Evolutionary conservation across 208 protist species (phyloP).

Genomic region (Zelonia costaricensis): DNA sequence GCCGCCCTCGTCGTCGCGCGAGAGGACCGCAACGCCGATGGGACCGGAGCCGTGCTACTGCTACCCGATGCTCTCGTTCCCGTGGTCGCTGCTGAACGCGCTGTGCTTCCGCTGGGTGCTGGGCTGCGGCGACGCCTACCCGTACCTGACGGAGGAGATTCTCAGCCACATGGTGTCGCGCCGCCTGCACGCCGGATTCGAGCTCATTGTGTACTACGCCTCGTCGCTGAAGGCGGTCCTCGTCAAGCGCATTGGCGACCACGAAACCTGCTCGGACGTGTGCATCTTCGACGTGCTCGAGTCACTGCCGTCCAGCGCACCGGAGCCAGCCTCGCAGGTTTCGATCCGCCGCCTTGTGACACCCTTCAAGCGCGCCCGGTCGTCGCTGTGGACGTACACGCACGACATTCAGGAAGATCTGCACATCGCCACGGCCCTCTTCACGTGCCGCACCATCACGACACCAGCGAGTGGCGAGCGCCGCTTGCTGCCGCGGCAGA

Average conservation of each 20-base stretch:
- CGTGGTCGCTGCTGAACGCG: conserved; percentile 53
- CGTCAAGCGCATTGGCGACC: conserved; percentile 15
- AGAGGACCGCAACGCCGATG: not conserved
- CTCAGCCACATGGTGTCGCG: conserved; percentile 64
- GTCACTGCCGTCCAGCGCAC: conserved; percentile 1
- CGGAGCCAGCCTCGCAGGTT: conserved; percentile 16
- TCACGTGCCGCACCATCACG: conserved; percentile 64
- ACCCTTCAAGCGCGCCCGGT: conserved; percentile 25
- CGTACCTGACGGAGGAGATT: conserved; percentile 34
- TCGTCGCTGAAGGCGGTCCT: conserved; percentile 50
- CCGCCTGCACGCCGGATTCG: conserved; percentile 55
- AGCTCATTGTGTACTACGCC: conserved; percentile 47
- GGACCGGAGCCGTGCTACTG: conserved; percentile 8
- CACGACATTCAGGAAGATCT: conserved; percentile 59
- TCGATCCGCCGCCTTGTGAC: conserved; percentile 35
- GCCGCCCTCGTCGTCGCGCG: not conserved
- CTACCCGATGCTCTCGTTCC: conserved; percentile 28
- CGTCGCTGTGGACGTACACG: conserved; percentile 21
- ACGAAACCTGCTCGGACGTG: conserved; percentile 11
- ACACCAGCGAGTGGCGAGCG: conserved; percentile 13
- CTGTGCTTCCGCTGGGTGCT: conserved; percentile 61
- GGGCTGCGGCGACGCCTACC: conserved; percentile 41
- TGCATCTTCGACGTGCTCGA: conserved; percentile 60
- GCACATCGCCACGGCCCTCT: conserved; percentile 64
- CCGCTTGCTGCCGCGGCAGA: conserved; percentile 7